phyloP scores from a whole-genome alignment of 2,329 filamentous ascomycete genomes.

The Coniochaeta sp. region DNA sequence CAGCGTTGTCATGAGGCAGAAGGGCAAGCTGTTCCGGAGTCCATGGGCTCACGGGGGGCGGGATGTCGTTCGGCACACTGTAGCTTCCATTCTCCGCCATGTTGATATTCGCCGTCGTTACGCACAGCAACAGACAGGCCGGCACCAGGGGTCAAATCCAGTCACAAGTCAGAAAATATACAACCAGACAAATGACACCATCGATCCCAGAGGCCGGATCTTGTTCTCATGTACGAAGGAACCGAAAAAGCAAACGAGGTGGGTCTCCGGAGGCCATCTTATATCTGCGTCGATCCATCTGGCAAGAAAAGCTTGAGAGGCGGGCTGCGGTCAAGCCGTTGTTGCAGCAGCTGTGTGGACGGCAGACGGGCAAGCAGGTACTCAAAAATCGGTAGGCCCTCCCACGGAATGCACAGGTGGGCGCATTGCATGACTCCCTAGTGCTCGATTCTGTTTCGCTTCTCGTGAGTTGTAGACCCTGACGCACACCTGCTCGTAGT shows the following conservation, averaged over 20 bases:
- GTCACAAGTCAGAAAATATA: background rate
- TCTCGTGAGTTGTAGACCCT: background rate
- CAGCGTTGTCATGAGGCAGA: constrained; percentile 12
- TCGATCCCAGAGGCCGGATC: background rate
- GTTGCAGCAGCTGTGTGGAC: background rate
- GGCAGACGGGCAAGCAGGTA: background rate
- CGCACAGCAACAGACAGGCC: background rate
- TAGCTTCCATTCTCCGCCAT: background rate
- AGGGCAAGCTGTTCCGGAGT: constrained; percentile 4
- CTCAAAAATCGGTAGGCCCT: background rate
- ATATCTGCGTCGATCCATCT: background rate
- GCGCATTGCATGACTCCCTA: background rate
- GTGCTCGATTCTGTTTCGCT: background rate
- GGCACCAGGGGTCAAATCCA: background rate
- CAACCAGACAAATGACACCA: background rate
- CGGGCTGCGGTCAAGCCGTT: background rate
- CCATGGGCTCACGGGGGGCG: background rate
- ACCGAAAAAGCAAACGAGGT: background rate
- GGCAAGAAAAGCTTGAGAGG: background rate
- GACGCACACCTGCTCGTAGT: background rate
- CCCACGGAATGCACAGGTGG: background rate
- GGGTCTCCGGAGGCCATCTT: background rate
- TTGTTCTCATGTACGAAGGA: background rate
- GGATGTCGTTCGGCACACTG: background rate
- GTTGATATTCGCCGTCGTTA: background rate